Evolutionary conservation across 1,284 basidiomycete species (phyloP).

Genomic region (Pseudozyma thailandica): DNA sequence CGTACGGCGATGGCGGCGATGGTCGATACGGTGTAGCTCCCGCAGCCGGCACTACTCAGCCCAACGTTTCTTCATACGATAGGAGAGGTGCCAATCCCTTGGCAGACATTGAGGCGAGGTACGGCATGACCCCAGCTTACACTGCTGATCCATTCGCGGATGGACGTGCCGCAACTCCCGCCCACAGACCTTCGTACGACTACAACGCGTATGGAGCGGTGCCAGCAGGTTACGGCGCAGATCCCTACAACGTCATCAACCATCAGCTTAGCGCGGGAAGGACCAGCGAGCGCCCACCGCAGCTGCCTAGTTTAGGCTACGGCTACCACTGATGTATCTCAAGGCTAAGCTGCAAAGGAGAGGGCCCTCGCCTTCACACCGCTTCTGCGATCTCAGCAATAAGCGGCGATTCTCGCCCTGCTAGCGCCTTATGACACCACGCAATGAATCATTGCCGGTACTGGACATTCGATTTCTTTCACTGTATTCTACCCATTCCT

Average conservation of each 20-base stretch:
- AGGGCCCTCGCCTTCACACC: no score
- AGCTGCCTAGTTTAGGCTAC: slow-evolving; percentile 43
- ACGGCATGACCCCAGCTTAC: slow-evolving; percentile 42
- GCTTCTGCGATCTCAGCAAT: no score
- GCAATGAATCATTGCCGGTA: background rate
- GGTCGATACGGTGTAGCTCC: slow-evolving; percentile 24
- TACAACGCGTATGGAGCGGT: slow-evolving; percentile 38
- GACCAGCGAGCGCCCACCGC: slow-evolving; percentile 30
- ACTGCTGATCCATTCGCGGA: slow-evolving; percentile 38
- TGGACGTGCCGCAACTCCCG: slow-evolving; percentile 20
- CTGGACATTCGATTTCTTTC: background rate
- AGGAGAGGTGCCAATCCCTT: slow-evolving; percentile 42
- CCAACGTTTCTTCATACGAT: slow-evolving; percentile 35
- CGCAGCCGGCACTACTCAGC: background rate
- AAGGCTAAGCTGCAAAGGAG: no score
- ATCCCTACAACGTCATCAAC: slow-evolving; percentile 51
- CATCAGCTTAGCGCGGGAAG: slow-evolving; percentile 37
- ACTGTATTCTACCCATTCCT: background rate
- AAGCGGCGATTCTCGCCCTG: background rate
- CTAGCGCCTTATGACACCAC: background rate
- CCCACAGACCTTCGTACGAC: slow-evolving; percentile 45
- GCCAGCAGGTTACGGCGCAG: slow-evolving; percentile 21
- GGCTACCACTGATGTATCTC: slow-evolving; percentile 23
- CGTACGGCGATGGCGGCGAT: slow-evolving; percentile 48
- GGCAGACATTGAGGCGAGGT: slow-evolving; percentile 53